These are phyloP conservation scores for Spraguea lophii DNA, from an alignment of 371 early-diverging fungal genomes.

Conservation along the genomic window DNA sequence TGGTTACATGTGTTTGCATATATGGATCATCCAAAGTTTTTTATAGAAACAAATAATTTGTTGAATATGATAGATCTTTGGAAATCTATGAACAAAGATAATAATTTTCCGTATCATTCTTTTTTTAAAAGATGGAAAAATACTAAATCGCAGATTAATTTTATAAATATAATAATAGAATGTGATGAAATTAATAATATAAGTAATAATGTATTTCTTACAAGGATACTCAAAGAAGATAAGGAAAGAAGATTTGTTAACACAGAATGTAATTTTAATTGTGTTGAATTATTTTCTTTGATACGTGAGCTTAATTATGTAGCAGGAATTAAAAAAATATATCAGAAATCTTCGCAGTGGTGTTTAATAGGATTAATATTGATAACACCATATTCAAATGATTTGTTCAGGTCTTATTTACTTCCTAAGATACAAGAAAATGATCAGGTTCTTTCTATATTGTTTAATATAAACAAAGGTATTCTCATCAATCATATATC, in stretches of 20 bases:
- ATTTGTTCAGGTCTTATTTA: background rate
- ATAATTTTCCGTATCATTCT: conserved; percentile 36
- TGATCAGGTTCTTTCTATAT: conserved; percentile 8
- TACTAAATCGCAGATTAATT: conserved; percentile 11
- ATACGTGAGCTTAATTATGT: too few species aligned
- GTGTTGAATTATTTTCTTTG: conserved; percentile 34
- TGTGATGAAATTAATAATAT: conserved; percentile 15
- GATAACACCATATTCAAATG: background rate
- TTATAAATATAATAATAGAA: conserved; percentile 22
- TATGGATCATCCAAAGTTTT: background rate
- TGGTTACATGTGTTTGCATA: background rate
- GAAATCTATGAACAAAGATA: conserved; percentile 20
- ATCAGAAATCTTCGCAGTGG: background rate
- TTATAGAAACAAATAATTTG: background rate
- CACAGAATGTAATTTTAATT: conserved; percentile 30
- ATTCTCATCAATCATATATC: conserved; percentile 5
- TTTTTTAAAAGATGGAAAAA: conserved; percentile 34
- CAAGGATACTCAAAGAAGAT: conserved; percentile 19
- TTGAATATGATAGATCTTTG: conserved; percentile 29
- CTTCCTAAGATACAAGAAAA: background rate
- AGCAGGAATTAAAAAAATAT: too few species aligned
- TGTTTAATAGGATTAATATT: background rate
- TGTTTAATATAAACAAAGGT: conserved; percentile 15
- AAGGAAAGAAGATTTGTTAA: conserved; percentile 14
- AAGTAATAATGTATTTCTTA: conserved; percentile 25